Evolutionary conservation across 495 filamentous ascomycete genomes (phyloP), one percentile per base, ranked within the genome.

Genomic region (Annulohypoxylon nitens): DNA sequence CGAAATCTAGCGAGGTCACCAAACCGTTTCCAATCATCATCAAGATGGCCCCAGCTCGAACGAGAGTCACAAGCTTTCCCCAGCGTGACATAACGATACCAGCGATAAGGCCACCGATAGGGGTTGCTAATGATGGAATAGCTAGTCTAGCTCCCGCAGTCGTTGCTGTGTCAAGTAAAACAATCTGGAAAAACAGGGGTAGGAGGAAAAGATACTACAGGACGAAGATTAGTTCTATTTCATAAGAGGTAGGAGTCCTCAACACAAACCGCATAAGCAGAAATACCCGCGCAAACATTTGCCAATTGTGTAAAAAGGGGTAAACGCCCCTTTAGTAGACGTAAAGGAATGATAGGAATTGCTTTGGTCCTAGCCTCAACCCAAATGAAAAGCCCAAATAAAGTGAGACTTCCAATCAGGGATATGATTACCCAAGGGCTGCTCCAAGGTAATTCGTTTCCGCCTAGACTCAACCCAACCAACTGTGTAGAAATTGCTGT

Each of bases 81-180:
- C 88, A 91, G 33, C 84, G 84, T 0, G 89, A 90, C 89, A 92
- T 91, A 41, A 91, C 83, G 39, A 90, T 78, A 0, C 89, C 89
- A 1, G 89, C 85, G 39, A 90, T 80, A 25, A 91, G 80, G 4
- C 88, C 88, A 1, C 89, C 89, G 16, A 90, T 81, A 2, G 88
- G 89, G 0, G 88, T 90, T 18, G 87, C 88, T 1, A 91, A 77
- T 8, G 88, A 90, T 5, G 90, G 89, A 23, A 91, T 87, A 0
- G 86, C 86, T 12, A 91, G 83, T 25, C 89, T 82, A 0, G 82
- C 83, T 5, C 89, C 90, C 2, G 90, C 88, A 61, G 84, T 88
- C 4, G 87, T 87, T 4, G 90, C 85, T 4, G 87, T 88, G 37
- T 92, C 90, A 2, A 87, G 81, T 11, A 90, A 79, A 10, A 91